phyloP scores from a whole-genome alignment of 192 early-diverging fungal species.

The Linnemannia exigua region DNA sequence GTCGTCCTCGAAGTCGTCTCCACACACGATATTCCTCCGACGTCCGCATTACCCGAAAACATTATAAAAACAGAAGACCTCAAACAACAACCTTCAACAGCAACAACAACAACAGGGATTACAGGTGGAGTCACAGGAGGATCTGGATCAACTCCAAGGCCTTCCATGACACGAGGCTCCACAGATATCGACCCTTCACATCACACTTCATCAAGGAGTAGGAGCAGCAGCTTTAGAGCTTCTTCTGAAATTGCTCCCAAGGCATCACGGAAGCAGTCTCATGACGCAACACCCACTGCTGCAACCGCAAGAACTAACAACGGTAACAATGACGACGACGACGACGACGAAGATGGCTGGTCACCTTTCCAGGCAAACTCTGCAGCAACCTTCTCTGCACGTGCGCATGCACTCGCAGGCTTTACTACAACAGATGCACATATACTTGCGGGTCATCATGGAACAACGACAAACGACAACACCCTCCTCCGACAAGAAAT shows the following conservation, averaged over 20 bases:
- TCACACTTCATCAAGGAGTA: not conserved
- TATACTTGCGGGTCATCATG: not conserved
- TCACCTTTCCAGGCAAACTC: conserved; percentile 37
- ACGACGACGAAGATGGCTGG: conserved; percentile 21
- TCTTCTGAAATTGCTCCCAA: not conserved
- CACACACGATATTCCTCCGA: conserved; percentile 18
- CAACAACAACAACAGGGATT: not conserved
- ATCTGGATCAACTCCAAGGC: not conserved
- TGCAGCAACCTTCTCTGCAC: not conserved
- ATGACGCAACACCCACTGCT: not conserved
- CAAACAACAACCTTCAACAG: not conserved
- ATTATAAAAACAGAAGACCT: not conserved
- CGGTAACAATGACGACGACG: not conserved
- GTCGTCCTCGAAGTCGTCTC: conserved; percentile 46
- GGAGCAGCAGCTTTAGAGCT: not conserved
- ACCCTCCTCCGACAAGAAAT: conserved; percentile 32
- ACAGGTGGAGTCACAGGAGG: not conserved
- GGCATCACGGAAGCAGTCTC: not conserved
- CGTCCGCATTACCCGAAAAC: conserved; percentile 2
- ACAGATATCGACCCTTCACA: not conserved
- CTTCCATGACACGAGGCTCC: not conserved
- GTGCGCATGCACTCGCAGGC: not conserved
- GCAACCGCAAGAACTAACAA: not conserved
- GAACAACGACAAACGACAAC: not conserved
- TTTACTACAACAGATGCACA: not conserved